Conservation (phyloP, 164 flowering plant genomes). For the Aristolochia californica region DNA sequence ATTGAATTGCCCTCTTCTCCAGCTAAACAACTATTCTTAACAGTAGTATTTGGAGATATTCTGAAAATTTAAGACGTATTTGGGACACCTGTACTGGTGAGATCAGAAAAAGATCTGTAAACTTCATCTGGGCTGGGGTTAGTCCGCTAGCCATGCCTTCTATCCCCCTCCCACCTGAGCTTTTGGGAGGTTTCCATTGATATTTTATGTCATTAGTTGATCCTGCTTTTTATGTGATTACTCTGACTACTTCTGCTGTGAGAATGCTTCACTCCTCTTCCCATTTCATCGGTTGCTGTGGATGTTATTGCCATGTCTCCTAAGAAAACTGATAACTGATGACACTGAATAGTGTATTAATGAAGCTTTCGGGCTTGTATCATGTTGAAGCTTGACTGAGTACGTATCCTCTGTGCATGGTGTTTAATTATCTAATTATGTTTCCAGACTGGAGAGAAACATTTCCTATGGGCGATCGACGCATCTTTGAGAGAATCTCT, state of each 20-base stretch:
- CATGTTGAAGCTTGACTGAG: not conserved
- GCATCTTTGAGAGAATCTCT: constrained; percentile 42
- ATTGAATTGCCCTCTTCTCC: no score
- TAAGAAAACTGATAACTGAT: not conserved
- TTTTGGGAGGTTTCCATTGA: no score
- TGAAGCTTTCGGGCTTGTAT: not conserved
- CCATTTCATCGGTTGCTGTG: not conserved
- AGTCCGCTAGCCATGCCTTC: no score
- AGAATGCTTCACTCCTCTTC: not conserved
- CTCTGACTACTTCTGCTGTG: not conserved
- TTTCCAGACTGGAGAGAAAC: constrained; percentile 63
- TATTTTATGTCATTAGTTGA: no score
- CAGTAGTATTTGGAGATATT: no score
- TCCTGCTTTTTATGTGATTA: not conserved
- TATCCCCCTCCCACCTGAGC: no score
- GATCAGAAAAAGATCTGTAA: no score
- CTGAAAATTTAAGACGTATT: no score
- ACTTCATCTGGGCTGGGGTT: no score
- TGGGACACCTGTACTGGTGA: no score
- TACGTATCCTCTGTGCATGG: constrained; percentile 28
- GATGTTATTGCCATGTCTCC: not conserved
- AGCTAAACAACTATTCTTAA: no score
- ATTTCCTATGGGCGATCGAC: constrained; percentile 51
- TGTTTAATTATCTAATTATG: constrained; percentile 44
- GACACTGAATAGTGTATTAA: not conserved